Base-by-base conservation (phyloP, 495 filamentous ascomycete species). In the Daldinia grandis region DNA sequence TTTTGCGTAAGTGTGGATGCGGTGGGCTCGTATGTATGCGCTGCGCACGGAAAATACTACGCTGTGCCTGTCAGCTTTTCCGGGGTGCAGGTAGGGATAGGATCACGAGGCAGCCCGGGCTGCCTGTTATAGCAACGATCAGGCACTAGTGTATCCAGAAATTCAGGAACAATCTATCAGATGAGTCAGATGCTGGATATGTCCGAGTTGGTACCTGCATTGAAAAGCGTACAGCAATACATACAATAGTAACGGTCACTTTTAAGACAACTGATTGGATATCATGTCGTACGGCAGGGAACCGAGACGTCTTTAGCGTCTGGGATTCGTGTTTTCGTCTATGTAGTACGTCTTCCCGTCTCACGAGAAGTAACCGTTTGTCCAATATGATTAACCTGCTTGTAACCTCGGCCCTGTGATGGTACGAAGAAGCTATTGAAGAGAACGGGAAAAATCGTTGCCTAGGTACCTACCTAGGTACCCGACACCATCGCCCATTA, bases 191-290 rank as follows among this genome's bases (percentile, higher is more conserved):
- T 53, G 30, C 42, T 58, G 53, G 63, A 53, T 27, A 64, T 60
- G 44, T 64, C 31, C 24, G 10, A 61, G 55, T 51, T 47, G 60
- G 70, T 68, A 68, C 70, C 70, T 72, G 70, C 70, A 68, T 68
- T 25, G 60, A 59, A 59, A 54, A 25, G 17, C 25, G 37, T 58
- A 44, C 38, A 38, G 8, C 9, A 37, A 35, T 30, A 35, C 17
- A 19, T n/a, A n/a, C n/a, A n/a, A n/a, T 19, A 28, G 31, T 24
- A 55, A 58, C 19, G 28, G 35, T 58, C 58, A 63, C 51, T 28
- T 15, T 31, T 58, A 27, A 53, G 42, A 71, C n/a, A 40, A 30
- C 38, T 57, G 21, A 33, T 57, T 66, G 17, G 25, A 56, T 30
- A 62, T 40, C 44, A 58, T 25, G 35, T 40, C 19, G 19, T 61